Base-by-base conservation (phyloP, 1,284 basidiomycete genomes). In the Vanrija sp. region DNA sequence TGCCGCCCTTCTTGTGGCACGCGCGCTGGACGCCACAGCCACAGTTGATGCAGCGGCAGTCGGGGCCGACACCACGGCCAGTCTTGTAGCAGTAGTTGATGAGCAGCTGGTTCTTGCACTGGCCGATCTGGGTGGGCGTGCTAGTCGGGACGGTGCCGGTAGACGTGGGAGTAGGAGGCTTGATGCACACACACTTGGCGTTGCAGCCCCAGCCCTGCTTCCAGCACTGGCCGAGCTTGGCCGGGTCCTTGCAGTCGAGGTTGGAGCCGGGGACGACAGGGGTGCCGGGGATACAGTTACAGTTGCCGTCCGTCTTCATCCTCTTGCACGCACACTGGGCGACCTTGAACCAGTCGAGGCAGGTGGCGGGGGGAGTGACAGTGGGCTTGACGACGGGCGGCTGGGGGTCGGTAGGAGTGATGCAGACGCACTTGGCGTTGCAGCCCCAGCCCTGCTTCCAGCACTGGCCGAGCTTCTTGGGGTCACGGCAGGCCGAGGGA, bases 41-140 rank as follows among this genome's bases (percentile, higher is more conserved):
- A 49, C 55, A 57, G 42, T 23, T 43, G 46, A 45, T 46, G 53
- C 59, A 61, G 5, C 38, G 34, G 59, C 59, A 61, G 55, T 61
- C 55, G 19, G 52, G 15, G 46, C 52, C 52, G 49, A 58, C 57
- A 15, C 43, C 51, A 23, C 38, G 43, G 40, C 49, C 52, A 25
- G 42, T 43, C 9, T 18, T 28, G 28, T 46, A 52, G 40, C 60
- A 58, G 8, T 19, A 5, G 40, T 43, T 34, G 54, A 58, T 62
- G 15, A 28, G 16, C 25, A 19, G 15, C 23, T 38, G 5, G 52
- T 62, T 43, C 43, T 34, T 53, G 60, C 60, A 62, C 49, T 51
- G 46, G 34, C 51, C 52, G 42, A 52, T 46, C 16, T 18, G 5
- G 49, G 52, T 51, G n/a, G 54, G 52, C 29, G 43, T 53, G 43